phyloP scores from a whole-genome alignment of 345 rosid genomes.

The Streptanthus diversifolius region DNA sequence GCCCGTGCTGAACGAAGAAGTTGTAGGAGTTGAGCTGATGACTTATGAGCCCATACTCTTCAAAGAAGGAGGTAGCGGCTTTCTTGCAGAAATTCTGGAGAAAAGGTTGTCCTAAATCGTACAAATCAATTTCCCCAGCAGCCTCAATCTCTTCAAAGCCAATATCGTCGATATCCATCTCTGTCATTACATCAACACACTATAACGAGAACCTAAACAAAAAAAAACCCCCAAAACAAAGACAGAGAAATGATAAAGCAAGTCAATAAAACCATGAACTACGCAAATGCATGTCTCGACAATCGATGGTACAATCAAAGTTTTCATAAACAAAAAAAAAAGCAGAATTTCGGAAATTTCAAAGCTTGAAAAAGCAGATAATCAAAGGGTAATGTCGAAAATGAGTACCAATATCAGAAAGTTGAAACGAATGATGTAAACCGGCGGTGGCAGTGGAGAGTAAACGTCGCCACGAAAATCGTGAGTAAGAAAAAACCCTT shows the following conservation, averaged over 20 bases:
- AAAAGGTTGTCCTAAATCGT: conserved; percentile 47
- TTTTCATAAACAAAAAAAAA: neutral
- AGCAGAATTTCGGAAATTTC: neutral
- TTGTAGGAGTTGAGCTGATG: conserved; percentile 85
- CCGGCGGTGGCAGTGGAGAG: neutral
- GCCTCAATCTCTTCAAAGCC: conserved; percentile 33
- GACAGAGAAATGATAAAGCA: neutral
- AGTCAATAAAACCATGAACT: neutral
- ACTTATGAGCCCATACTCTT: conserved; percentile 69
- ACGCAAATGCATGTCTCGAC: neutral
- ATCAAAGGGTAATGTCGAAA: conserved; percentile 2
- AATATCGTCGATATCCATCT: neutral
- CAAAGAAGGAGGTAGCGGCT: conserved; percentile 57
- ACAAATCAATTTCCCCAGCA: conserved; percentile 24
- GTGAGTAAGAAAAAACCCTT: neutral
- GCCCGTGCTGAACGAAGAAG: conserved; percentile 57
- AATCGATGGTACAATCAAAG: neutral
- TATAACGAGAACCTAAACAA: neutral
- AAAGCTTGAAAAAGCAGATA: conserved; percentile 5
- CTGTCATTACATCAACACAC: neutral
- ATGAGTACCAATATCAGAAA: neutral
- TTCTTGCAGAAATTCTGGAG: conserved; percentile 56
- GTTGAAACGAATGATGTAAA: neutral
- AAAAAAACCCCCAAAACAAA: neutral
- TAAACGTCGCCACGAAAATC: no score